Evolutionary conservation across 2,329 filamentous ascomycete genomes (phyloP), one percentile per base, ranked within the genome.

Genomic region (Leptographium galeiforme): DNA sequence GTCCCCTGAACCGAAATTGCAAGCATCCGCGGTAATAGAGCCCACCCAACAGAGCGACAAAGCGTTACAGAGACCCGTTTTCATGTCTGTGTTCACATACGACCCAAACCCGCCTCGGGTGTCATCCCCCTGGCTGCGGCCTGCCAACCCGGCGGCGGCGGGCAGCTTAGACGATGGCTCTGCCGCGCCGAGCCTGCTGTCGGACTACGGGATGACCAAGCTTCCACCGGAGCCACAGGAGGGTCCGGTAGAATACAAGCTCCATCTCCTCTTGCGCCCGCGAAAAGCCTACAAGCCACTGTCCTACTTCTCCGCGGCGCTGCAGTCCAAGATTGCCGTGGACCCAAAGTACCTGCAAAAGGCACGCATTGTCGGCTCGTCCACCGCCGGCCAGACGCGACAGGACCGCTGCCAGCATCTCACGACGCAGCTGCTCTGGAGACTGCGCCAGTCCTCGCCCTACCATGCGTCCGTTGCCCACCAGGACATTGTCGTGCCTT

Each of bases 11-110:
- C 30, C 4, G 19, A 10, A 5, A 30, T 19, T 46, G 5, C 13
- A 14, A 7, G 34, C 38, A 19, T 6, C 14, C 16, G n/a, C 40
- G 40, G 40, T 18, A 16, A 47, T 6, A 11, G 6, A 33, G n/a
- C 32, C 18, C 18, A 19, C 30, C 2, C 25, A 46, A 16, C 16
- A 33, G 25, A 46, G 25, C 14, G 19, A 33, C 10, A 46, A n/a
- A 48, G 7, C 18, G 18, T 25, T 25, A 8, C 4, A 13, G 12
- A 44, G 41, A 30, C 25, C 4, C 44, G 12, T 32, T 40, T 12
- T 13, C n/a, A 91, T 93, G 55, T 96, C 91, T 13, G 88, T 98
- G 60, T 98, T 98, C 66, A 96, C 91, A 0, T 98, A 87, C 65
- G 89, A 96, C 57, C 83, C 88, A 2, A 85, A 95, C 59, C 88